A percentile compares a stretch with the other conserved stretches of the same genome.
phyloP scores from a whole-genome alignment of 768 basidiomycete species.

The Amanita fuliginea region DNA sequence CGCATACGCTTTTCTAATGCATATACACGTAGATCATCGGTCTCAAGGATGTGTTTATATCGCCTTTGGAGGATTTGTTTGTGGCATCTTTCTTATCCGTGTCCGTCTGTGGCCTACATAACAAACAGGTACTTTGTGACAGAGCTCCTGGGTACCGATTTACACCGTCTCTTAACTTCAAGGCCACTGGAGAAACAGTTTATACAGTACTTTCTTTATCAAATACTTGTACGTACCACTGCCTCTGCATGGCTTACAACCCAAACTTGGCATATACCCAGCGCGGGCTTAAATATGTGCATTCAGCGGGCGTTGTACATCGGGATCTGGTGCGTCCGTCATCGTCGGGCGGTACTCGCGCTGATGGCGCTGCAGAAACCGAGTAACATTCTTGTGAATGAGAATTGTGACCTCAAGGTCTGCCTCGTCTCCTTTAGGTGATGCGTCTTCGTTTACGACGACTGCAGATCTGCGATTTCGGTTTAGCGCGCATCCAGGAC shows the following conservation, averaged over 20 bases:
- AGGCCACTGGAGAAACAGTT: slow-evolving; percentile 98
- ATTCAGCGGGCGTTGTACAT: slow-evolving; percentile 98
- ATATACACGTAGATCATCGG: slow-evolving; percentile 75
- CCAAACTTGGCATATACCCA: slow-evolving; percentile 18
- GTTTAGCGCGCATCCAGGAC: slow-evolving; percentile 95
- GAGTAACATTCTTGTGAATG: slow-evolving; percentile 98
- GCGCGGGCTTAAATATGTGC: slow-evolving; percentile 98
- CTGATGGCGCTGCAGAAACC: slow-evolving; percentile 60
- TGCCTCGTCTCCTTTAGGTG: neutral
- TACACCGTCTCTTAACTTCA: slow-evolving; percentile 93
- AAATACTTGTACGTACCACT: slow-evolving; percentile 68
- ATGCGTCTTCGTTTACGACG: slow-evolving; percentile 1
- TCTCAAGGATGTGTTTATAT: slow-evolving; percentile 97
- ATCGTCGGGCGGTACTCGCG: neutral
- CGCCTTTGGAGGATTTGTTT: slow-evolving; percentile 95
- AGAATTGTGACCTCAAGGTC: slow-evolving; percentile 98
- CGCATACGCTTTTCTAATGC: neutral
- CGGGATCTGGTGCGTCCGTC: slow-evolving; percentile 71
- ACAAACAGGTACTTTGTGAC: slow-evolving; percentile 89
- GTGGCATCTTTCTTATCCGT: slow-evolving; percentile 17
- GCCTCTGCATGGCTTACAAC: neutral
- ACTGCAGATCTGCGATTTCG: slow-evolving; percentile 92
- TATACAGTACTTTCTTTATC: slow-evolving; percentile 99
- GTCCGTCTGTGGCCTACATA: slow-evolving; percentile 2
- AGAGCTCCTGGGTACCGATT: slow-evolving; percentile 94